A percentile compares a stretch with the other conserved stretches of the same genome.
Evolutionary conservation across 2,329 filamentous ascomycete species (phyloP).

Genomic region (Stagonosporopsis vannaccii): DNA sequence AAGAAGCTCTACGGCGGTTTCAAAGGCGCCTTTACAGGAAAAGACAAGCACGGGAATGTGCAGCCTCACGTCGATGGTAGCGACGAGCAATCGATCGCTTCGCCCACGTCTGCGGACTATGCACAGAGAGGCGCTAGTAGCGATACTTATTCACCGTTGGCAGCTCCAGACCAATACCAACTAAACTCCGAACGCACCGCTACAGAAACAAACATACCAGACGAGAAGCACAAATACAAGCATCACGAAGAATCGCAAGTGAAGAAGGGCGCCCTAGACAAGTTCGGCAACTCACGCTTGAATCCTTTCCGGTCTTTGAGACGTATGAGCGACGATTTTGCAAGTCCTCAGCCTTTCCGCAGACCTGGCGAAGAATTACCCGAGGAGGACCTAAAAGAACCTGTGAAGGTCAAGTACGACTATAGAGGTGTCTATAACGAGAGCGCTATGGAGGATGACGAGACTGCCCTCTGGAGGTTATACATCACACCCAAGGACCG

Average conservation of each 20-base stretch:
- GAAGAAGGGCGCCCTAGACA: slow-evolving; percentile 27
- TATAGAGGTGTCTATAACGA: slow-evolving; percentile 41
- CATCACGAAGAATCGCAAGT: slow-evolving; percentile 27
- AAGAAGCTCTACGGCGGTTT: slow-evolving; percentile 50
- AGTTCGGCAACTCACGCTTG: slow-evolving; percentile 32
- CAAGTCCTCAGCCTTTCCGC: slow-evolving; percentile 55
- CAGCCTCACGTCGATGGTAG: slow-evolving; percentile 28
- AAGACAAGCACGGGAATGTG: slow-evolving; percentile 20
- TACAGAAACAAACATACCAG: slow-evolving; percentile 35
- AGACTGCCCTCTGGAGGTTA: slow-evolving; percentile 73
- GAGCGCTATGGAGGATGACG: slow-evolving; percentile 39
- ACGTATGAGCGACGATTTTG: slow-evolving; percentile 44
- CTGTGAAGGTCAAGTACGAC: slow-evolving; percentile 42
- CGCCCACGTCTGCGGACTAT: slow-evolving; percentile 40
- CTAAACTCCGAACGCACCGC: slow-evolving; percentile 25
- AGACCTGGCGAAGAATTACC: slow-evolving; percentile 50
- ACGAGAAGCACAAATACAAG: slow-evolving; percentile 25
- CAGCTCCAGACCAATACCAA: slow-evolving; percentile 34
- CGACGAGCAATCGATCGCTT: slow-evolving; percentile 31
- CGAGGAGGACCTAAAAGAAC: slow-evolving; percentile 30
- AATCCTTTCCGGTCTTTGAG: slow-evolving; percentile 36
- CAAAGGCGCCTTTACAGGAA: slow-evolving; percentile 40
- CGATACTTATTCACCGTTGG: slow-evolving; percentile 43
- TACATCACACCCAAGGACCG: slow-evolving; percentile 84
- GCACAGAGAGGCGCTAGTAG: slow-evolving; percentile 36